These are phyloP conservation scores for thale cress (Arabidopsis thaliana) DNA, from an alignment of 345 rosid species.

Conservation along the genomic window TAIR10.1 NC_003074.8:2026501-2027000, in stretches of 20 bases:
- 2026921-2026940: constrained; percentile 73
- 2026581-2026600: constrained; percentile 7
- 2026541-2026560: constrained; percentile 23
- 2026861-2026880: constrained; percentile 61
- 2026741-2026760: constrained; percentile 57
- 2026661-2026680: constrained; percentile 65
- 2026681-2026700: constrained; percentile 68
- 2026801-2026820: constrained; percentile 11
- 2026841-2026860: constrained; percentile 63
- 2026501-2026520: constrained; percentile 39
- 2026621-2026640: constrained; percentile 40
- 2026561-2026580: background rate
- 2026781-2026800: constrained; percentile 12
- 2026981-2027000: constrained; percentile 55
- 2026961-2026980: constrained; percentile 46
- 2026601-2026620: constrained; percentile 12
- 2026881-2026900: constrained; percentile 52
- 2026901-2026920: constrained; percentile 59
- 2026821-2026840: constrained; percentile 51
- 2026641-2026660: constrained; percentile 52
- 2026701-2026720: constrained; percentile 67
- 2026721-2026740: constrained; percentile 46
- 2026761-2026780: constrained; percentile 23
- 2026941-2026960: constrained; percentile 53
- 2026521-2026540: constrained; percentile 13